Base-by-base conservation (phyloP, 202 grass and related monocot species). In the Schoenoplectus triqueter region DNA sequence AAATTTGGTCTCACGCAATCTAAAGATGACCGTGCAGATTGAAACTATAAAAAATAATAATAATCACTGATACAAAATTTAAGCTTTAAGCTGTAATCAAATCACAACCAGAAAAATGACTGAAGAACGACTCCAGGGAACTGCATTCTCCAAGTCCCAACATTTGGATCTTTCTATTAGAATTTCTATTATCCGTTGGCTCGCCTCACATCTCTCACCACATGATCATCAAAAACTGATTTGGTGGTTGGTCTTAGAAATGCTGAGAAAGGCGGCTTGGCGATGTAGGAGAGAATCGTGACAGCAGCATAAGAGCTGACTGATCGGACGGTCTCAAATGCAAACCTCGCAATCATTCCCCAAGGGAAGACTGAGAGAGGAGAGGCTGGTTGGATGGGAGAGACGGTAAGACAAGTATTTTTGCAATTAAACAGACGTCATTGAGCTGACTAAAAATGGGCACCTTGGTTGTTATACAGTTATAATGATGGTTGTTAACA, bases 301-400 rank as follows among this genome's bases (percentile, higher is more conserved):
- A 83, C 51, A 44, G 65, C 81, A 50, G 64, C 81, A 83, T 83
- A 11, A 45, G 6, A 41, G 21, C 81, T 5, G 20, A 83, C 39
- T 4, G 81, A 83, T n/a, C 48, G 13, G 64, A 83, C 20, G 64
- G 81, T 47, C 48, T 69, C 22, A 9, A 83, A 3, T 18, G 80
- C 63, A 39, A 50, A 62, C 47, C 70, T 83, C 19, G 7, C 81
- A 83, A 83, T 57, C 81, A 83, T 83, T 56, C 81, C 50, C 63
- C 21, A 15, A 52, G 55, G 22, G 54, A 54, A 57, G 73, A 56
- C 15, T 54, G 48, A 54, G 8, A 48, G 61, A 69, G 21, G 14
- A 82, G n/a, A 31, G 22, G 31, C 81, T 13, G 11, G 48, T 83
- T 83, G 80, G 18, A 66, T 48, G 41, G 50, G 8, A 68, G 49